Evolutionary conservation across 148 eudicot genomes (phyloP).

Genomic region (Rhododendron ferrugineum): DNA sequence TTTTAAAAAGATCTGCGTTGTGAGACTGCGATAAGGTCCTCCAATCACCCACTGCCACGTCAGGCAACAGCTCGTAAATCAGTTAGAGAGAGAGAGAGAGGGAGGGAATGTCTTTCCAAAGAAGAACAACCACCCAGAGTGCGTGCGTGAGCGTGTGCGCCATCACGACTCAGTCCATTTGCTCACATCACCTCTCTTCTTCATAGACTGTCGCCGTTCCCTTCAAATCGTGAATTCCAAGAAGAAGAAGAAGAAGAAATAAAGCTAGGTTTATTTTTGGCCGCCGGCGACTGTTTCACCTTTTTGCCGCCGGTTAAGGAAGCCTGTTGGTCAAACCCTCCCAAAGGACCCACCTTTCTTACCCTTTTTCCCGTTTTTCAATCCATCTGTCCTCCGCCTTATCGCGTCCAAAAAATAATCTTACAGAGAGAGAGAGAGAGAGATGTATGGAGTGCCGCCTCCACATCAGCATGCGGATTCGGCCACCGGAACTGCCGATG

Average conservation of each 20-base stretch:
- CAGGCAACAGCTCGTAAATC: neutral
- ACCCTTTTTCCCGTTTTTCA: neutral
- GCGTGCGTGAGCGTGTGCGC: neutral
- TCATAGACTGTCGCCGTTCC: neutral
- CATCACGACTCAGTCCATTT: neutral
- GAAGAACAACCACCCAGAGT: neutral
- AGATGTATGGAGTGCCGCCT: slow-evolving; percentile 31
- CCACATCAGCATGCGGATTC: slow-evolving; percentile 15
- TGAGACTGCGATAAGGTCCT: neutral
- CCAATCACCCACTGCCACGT: neutral
- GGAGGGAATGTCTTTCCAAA: neutral
- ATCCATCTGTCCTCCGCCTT: neutral
- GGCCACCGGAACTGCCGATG: slow-evolving; percentile 10
- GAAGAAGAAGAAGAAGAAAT: neutral
- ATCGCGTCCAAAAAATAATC: neutral
- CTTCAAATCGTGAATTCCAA: neutral
- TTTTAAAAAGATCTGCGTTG: too few species aligned
- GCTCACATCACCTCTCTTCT: neutral
- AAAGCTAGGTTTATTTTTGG: neutral
- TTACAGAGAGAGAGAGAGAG: slow-evolving; percentile 10
- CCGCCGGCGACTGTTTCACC: slow-evolving; percentile 1
- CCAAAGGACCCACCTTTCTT: slow-evolving; percentile 6
- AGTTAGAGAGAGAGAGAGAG: neutral
- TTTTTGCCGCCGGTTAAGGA: neutral
- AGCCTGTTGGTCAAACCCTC: neutral